phyloP scores from a whole-genome alignment of 441 rosid genomes.

The Codiaeum variegatum region DNA sequence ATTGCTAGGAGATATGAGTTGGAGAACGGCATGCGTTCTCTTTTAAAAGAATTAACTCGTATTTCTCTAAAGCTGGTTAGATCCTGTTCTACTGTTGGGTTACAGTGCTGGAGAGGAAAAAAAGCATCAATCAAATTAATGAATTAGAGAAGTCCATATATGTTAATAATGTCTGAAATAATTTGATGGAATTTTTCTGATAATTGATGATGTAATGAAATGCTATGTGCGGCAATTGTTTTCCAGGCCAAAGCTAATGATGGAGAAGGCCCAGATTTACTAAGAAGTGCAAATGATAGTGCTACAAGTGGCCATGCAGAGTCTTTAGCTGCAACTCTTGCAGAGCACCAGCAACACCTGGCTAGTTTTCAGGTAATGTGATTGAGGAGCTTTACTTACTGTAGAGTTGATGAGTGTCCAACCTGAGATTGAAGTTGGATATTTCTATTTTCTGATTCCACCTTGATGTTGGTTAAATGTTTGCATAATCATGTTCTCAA shows the following conservation, averaged over 20 bases:
- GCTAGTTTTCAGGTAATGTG: constrained; percentile 89
- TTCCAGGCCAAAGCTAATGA: constrained; percentile 90
- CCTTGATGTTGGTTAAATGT: constrained; percentile 16
- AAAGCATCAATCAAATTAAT: background rate
- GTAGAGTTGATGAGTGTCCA: constrained; percentile 8
- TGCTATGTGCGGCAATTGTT: constrained; percentile 21
- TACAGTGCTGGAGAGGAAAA: background rate
- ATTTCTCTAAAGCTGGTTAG: too few species aligned
- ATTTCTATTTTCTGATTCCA: constrained; percentile 1
- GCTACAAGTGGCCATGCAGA: constrained; percentile 85
- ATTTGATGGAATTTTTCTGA: constrained; percentile 13
- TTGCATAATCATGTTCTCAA: background rate
- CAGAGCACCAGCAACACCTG: constrained; percentile 97
- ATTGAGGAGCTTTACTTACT: background rate
- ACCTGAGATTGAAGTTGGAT: constrained; percentile 3
- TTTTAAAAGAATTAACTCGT: background rate
- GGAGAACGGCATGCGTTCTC: background rate
- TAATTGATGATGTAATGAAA: constrained; percentile 10
- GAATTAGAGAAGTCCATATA: constrained; percentile 1
- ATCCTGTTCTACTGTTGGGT: background rate
- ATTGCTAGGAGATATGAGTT: background rate
- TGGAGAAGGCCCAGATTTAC: constrained; percentile 96
- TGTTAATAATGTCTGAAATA: background rate
- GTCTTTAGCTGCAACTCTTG: constrained; percentile 81
- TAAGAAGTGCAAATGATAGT: constrained; percentile 67